phyloP scores from a whole-genome alignment of 164 flowering plant genomes.

The Cinnamomum micranthum region DNA sequence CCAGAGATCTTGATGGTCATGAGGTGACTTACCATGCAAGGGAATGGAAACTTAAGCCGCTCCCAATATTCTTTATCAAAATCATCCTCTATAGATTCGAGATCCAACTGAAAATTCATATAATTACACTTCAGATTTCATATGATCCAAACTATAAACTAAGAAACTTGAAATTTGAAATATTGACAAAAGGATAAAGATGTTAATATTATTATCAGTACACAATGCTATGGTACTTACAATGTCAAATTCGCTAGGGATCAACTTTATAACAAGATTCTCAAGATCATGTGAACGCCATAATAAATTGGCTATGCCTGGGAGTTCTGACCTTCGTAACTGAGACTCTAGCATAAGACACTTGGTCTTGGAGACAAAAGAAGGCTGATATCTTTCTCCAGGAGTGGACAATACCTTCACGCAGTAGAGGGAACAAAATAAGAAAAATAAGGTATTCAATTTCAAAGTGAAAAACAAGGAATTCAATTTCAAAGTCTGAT shows the following conservation, averaged over 20 bases:
- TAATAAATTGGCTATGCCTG: neutral
- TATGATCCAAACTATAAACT: neutral
- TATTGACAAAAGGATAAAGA: neutral
- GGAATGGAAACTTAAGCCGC: neutral
- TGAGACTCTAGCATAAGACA: slow-evolving; percentile 3
- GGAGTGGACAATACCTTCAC: neutral
- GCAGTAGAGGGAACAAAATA: neutral
- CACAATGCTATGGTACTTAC: neutral
- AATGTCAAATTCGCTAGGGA: neutral
- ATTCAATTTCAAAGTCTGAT: neutral
- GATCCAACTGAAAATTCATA: neutral
- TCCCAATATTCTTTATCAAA: neutral
- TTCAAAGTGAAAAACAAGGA: neutral
- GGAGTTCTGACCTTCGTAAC: neutral
- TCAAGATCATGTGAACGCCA: slow-evolving; percentile 2
- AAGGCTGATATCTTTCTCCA: neutral
- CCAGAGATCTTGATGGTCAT: neutral
- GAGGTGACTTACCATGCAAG: neutral
- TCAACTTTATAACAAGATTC: slow-evolving; percentile 2
- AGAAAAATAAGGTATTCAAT: neutral
- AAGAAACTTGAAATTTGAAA: neutral
- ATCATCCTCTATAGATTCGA: neutral
- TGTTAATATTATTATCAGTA: too few relatives aligned
- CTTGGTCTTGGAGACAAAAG: neutral
- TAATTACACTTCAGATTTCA: neutral